phyloP scores from a whole-genome alignment of 2,329 filamentous ascomycete species.

The Curvularia spicifera region DNA sequence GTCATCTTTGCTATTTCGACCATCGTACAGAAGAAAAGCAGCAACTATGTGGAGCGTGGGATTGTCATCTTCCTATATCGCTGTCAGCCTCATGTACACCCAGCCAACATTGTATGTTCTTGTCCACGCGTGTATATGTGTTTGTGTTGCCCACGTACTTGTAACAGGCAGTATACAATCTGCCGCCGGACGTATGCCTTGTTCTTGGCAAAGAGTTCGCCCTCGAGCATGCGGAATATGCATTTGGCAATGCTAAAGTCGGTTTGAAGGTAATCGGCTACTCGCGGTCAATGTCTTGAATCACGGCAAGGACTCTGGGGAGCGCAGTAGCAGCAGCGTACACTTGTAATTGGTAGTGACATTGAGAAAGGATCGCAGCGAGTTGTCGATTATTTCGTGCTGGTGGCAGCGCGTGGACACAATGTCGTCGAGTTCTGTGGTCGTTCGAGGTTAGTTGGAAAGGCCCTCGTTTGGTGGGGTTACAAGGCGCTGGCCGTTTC shows the following conservation, averaged over 20 bases:
- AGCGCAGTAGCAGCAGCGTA: conserved; percentile 38
- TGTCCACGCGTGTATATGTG: neutral
- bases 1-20: conserved; percentile 76
- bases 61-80: conserved; percentile 78
- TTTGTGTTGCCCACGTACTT: conserved; percentile 54
- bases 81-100: conserved; percentile 22
- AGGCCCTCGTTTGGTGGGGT: conserved; percentile 24
- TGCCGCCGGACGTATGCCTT: conserved; percentile 88
- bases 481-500: conserved; percentile 7
- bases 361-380: conserved; percentile 81
- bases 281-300: conserved; percentile 30
- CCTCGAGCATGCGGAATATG: conserved; percentile 77
- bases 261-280: conserved; percentile 73
- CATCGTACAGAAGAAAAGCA: conserved; percentile 86
- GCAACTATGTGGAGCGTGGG: conserved; percentile 81
- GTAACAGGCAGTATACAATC: conserved; percentile 86
- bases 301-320: neutral
- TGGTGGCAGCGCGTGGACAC: conserved; percentile 64
- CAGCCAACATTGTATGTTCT: neutral
- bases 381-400: conserved; percentile 78
- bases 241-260: conserved; percentile 83
- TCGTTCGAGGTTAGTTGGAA: conserved; percentile 29
- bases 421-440: conserved; percentile 70
- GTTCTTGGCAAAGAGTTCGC: conserved; percentile 74
- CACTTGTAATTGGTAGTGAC: conserved; percentile 76